Evolutionary conservation across 768 basidiomycete species (phyloP), one percentile per base, ranked within the genome.

Genomic region (Rhizopogon vinicolor): DNA sequence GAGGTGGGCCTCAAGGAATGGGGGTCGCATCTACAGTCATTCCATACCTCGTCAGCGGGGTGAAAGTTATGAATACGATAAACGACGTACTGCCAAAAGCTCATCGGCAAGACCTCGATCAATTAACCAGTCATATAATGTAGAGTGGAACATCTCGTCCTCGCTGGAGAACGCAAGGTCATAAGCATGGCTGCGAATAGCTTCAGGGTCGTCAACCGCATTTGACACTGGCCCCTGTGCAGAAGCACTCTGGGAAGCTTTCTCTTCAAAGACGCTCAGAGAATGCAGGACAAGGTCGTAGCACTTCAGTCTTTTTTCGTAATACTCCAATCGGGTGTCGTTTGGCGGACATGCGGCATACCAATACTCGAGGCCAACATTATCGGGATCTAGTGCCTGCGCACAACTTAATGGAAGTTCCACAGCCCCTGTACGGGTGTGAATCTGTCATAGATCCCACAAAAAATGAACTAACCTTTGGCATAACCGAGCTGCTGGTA

Each of bases 81-180:
- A 18, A 39, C 83, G 43, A 39, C 83, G 42, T 57, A 94, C 96
- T 79, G 95, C 93, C 40, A 98, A 76, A 16, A 99, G 74, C 64
- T 93, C 90, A 65, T 98, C 93, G 22, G 91, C 88, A 61, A 92
- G 75, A 5, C 86, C 83, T 33, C 84, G 83, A 29, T 75, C 74
- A 43, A 97, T 89, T 48, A 95, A 75, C 97, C 97, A 98, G 62
- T 97, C 93, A 65, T 99, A 99, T 56, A 99, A 68, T 16, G 85
- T 86, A 33, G 89, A 93, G 71, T 98, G 94, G 74, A 98, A 98
- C 74, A 95, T 83, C 62, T 93, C 87, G 68, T 98, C 97, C 33
- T 88, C 82, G 62, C 87, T 86, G 6, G 83, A 76, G 55, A 98
- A 87, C 1, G 93, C 91, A 54, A 94, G 78, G 37, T 89, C 85